Evolutionary conservation across 164 flowering plant species (phyloP), one percentile per base, ranked within the genome.

Genomic region (Protea cynaroides): DNA sequence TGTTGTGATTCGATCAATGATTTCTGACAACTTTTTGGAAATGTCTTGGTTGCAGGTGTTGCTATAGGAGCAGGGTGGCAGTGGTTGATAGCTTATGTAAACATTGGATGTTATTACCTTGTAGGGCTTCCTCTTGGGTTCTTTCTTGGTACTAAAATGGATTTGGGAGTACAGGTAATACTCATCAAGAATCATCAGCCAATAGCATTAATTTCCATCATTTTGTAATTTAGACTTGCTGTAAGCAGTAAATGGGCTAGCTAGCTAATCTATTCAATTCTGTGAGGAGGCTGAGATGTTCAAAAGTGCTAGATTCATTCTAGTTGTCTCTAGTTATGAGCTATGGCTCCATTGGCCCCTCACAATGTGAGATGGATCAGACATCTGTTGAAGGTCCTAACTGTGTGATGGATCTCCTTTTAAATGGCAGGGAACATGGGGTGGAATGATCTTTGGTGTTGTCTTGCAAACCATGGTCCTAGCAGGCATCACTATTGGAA

Each of bases 11-110:
- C 1, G 46, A 40, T 12, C 46, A 40, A 8, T 40, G 46, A 40
- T 51, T n/a, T 51, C 24, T 24, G 36, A 29, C n/a, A n/a, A 29
- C 2, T 29, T 12, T 18, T 12, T 29, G 13, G 34, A 49, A 6
- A 14, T 25, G 14, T 19, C 57, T 0, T 58, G 58, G 25, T 62
- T 71, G 64, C 67, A 76, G 79, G 79, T 67, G 79, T 76, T 29
- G 79, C 79, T 57, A 67, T 73, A 8, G 79, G 76, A 63, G 76
- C 76, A 12, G 79, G 79, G 34, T 76, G 79, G 76, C 79, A 76
- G 61, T 69, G 71, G 72, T 44, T 76, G 62, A 76, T 73, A 13
- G 79, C 79, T 25, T 76, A 72, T 61, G 64, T 76, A 7, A 76
- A 73, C 46, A 23, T 76, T 29, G 79, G 67, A 49, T 72, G 76